Evolutionary conservation across 306 rosid species (phyloP).

Genomic region (Aeschynomene evenia): DNA sequence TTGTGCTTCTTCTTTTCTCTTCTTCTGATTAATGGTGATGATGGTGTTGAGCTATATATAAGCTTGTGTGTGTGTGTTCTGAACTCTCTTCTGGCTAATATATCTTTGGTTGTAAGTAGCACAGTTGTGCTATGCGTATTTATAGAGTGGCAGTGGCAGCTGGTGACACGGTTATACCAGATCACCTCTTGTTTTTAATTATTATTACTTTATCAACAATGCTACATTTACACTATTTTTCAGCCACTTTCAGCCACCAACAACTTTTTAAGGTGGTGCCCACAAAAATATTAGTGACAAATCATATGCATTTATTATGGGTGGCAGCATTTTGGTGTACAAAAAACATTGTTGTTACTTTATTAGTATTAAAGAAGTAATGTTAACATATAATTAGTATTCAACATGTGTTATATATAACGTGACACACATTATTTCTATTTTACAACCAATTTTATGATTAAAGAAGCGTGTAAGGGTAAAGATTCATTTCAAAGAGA

Average conservation of each 20-base stretch:
- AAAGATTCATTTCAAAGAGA: constrained; percentile 40
- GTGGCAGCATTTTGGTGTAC: too few relatives aligned
- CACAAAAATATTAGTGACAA: too few relatives aligned
- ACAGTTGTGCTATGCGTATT: constrained; percentile 20
- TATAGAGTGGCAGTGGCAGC: constrained; percentile 35
- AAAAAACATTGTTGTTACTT: too few relatives aligned
- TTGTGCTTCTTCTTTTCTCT: not conserved
- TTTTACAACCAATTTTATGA: too few relatives aligned
- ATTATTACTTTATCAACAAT: too few relatives aligned
- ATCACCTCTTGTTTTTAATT: not conserved
- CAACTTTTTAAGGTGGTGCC: too few relatives aligned
- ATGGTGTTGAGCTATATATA: not conserved
- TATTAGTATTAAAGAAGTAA: not conserved
- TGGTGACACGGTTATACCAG: not conserved
- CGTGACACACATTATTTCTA: too few relatives aligned
- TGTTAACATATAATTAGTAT: too few relatives aligned
- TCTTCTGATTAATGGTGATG: not conserved
- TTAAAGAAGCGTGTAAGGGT: constrained; percentile 26
- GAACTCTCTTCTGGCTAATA: not conserved
- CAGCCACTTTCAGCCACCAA: too few relatives aligned
- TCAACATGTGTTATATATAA: too few relatives aligned
- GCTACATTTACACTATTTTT: too few relatives aligned
- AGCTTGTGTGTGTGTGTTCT: not conserved
- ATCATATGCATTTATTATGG: too few relatives aligned
- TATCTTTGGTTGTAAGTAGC: constrained; percentile 18